Conservation (phyloP, 805 yeast species). For the Pichia scutulata region DNA sequence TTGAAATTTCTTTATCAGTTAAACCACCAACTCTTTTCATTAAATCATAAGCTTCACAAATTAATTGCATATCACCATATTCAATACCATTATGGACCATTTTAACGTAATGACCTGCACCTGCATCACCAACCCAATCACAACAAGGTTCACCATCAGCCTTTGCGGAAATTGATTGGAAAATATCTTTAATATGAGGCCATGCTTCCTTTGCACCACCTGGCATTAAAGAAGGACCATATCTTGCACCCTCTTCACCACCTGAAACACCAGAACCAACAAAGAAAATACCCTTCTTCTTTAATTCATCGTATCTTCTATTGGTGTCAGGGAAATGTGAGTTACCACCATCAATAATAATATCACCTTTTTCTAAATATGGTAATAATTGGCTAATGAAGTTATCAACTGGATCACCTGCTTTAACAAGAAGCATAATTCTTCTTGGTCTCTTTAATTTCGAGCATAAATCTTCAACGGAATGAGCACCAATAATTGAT, state of each 20-base stretch:
- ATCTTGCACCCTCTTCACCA: constrained; percentile 99
- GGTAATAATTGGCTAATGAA: constrained; percentile 86
- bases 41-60: constrained; percentile 95
- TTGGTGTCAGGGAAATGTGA: constrained; percentile 98
- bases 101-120: constrained; percentile 98
- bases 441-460: constrained; percentile 97
- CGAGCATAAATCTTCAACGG: constrained; percentile 78
- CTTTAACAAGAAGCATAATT: constrained; percentile 88
- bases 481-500: constrained; percentile 91
- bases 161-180: constrained; percentile 95
- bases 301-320: constrained; percentile 90
- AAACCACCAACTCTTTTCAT: constrained; percentile 91
- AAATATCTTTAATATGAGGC: constrained; percentile 95
- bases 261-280: constrained; percentile 99
- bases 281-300: constrained; percentile 77
- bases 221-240: constrained; percentile 99
- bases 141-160: constrained; percentile 99
- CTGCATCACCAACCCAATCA: constrained; percentile 99
- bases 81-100: constrained; percentile 99
- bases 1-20: constrained; percentile 85
- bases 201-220: constrained; percentile 98
- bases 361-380: constrained; percentile 90
- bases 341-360: constrained; percentile 99
- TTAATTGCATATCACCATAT: constrained; percentile 99
- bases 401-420: constrained; percentile 90